phyloP scores from a whole-genome alignment of 2,329 filamentous ascomycete genomes.

The Clarireedia monteithiana region DNA sequence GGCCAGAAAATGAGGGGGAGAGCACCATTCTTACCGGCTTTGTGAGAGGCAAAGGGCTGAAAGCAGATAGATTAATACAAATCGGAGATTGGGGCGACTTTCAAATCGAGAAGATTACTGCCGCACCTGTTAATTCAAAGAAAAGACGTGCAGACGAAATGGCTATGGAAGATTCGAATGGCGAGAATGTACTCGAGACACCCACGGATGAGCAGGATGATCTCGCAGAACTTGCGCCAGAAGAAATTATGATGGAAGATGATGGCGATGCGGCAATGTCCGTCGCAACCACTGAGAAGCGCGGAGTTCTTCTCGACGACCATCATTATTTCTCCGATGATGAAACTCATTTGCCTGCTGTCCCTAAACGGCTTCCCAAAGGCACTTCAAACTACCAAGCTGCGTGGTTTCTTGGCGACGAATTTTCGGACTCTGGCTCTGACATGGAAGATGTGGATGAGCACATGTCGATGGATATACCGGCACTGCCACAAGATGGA shows the following conservation, averaged over 20 bases:
- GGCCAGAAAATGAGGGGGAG: conserved; percentile 52
- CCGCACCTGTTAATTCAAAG: conserved; percentile 58
- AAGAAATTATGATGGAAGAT: conserved; percentile 74
- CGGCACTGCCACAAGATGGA: conserved; percentile 73
- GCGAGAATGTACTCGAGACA: conserved; percentile 54
- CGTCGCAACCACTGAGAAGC: conserved; percentile 48
- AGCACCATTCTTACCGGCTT: conserved; percentile 74
- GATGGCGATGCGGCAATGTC: conserved; percentile 43
- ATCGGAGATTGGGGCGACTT: conserved; percentile 92
- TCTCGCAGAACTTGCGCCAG: conserved; percentile 74
- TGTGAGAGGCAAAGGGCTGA: conserved; percentile 77
- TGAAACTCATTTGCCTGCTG: conserved; percentile 51
- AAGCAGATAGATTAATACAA: conserved; percentile 83
- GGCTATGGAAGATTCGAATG: conserved; percentile 52
- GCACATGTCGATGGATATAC: conserved; percentile 43
- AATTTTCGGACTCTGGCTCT: conserved; percentile 73
- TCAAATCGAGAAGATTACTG: conserved; percentile 81
- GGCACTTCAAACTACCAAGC: conserved; percentile 93
- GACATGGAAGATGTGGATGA: conserved; percentile 69
- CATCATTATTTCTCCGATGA: conserved; percentile 98
- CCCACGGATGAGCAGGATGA: conserved; percentile 79
- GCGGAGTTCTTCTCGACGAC: conserved; percentile 88
- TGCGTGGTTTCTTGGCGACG: conserved; percentile 78
- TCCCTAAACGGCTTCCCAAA: conserved; percentile 71
- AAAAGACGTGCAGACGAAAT: conserved; percentile 60